These are phyloP conservation scores for Leccinum rimulosum DNA, from an alignment of 768 basidiomycete species.

Conservation along the genomic window DNA sequence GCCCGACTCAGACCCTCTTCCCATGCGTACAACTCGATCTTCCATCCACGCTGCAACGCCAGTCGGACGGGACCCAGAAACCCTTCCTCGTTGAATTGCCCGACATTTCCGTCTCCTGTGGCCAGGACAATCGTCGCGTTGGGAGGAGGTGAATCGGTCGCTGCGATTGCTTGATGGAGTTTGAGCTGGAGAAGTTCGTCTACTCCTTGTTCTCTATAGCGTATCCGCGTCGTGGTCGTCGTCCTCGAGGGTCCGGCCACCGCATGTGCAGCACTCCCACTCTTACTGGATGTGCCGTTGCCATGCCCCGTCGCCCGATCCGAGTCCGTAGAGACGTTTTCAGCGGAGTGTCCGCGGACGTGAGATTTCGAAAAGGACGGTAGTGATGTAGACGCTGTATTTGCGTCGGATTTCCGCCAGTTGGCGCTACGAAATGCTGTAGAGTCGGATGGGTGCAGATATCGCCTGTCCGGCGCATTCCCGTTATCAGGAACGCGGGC, in stretches of 20 bases:
- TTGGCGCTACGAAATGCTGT: slow-evolving; percentile 12
- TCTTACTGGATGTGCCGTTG: not conserved
- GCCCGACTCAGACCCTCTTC: slow-evolving; percentile 76
- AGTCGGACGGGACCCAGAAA: slow-evolving; percentile 86
- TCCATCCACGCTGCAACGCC: slow-evolving; percentile 88
- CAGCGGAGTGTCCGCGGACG: slow-evolving; percentile 16
- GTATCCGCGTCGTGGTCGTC: slow-evolving; percentile 39
- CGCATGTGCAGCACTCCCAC: slow-evolving; percentile 11
- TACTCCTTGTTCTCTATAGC: slow-evolving; percentile 89
- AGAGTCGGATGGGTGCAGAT: slow-evolving; percentile 12
- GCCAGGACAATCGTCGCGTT: slow-evolving; percentile 85
- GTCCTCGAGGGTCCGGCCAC: slow-evolving; percentile 16
- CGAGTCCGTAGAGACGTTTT: slow-evolving; percentile 27
- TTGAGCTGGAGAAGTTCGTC: slow-evolving; percentile 95
- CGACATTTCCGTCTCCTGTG: slow-evolving; percentile 90
- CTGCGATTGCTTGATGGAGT: slow-evolving; percentile 80
- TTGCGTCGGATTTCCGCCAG: slow-evolving; percentile 24
- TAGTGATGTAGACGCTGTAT: not conserved
- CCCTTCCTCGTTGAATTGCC: slow-evolving; percentile 91
- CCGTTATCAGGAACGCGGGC: slow-evolving; percentile 69
- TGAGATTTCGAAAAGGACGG: slow-evolving; percentile 11
- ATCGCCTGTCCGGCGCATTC: slow-evolving; percentile 54
- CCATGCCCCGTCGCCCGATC: slow-evolving; percentile 13
- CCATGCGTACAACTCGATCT: slow-evolving; percentile 94
- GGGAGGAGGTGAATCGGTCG: slow-evolving; percentile 58